Evolutionary conservation across 169 alveolate genomes (phyloP).

Genomic region (Plasmodium inui): DNA sequence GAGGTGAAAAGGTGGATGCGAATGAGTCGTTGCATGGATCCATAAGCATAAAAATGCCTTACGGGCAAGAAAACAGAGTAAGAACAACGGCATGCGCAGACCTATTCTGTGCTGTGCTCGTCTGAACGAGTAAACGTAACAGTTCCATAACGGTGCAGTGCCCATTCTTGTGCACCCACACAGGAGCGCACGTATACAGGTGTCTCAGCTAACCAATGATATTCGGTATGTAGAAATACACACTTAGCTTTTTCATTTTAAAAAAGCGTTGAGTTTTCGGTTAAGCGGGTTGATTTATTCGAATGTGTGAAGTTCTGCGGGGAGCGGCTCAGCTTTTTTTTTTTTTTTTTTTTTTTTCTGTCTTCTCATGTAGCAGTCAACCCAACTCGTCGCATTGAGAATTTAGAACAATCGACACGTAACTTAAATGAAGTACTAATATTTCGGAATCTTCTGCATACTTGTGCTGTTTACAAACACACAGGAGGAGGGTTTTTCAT

Average conservation of each 20-base stretch:
- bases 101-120: neutral
- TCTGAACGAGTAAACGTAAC: neutral
- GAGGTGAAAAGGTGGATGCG: neutral
- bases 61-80: neutral
- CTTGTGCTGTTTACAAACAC: neutral
- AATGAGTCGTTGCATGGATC: neutral
- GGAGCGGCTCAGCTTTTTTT: neutral
- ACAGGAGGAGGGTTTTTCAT: neutral
- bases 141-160: neutral
- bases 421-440: neutral
- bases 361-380: neutral
- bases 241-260: slow-evolving; percentile 26
- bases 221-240: slow-evolving; percentile 68
- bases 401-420: neutral
- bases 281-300: neutral
- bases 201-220: slow-evolving; percentile 57
- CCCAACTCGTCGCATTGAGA: neutral
- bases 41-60: neutral
- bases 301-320: neutral
- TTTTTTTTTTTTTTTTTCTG: neutral
- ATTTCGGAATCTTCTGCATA: neutral
- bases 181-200: neutral
- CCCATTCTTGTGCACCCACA: neutral
- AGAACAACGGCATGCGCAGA: neutral
- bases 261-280: neutral